phyloP scores from a whole-genome alignment of 805 yeast species.

The Millerozyma miso region DNA sequence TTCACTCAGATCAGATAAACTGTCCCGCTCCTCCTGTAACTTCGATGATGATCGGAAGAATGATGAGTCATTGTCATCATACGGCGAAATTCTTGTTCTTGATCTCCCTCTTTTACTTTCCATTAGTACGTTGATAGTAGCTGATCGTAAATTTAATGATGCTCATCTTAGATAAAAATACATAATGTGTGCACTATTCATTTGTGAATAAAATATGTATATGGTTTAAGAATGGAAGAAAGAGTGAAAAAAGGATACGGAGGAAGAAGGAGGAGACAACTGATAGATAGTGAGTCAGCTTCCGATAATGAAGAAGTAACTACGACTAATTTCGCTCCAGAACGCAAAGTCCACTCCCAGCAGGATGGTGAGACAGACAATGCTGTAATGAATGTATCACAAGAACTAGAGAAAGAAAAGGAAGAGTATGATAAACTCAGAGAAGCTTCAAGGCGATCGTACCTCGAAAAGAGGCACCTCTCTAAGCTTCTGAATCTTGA shows the following conservation, averaged over 20 bases:
- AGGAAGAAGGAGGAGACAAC: conserved; percentile 10
- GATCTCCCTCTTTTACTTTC: conserved; percentile 9
- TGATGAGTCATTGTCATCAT: conserved; percentile 17
- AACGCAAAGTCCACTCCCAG: background rate
- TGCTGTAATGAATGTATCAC: background rate
- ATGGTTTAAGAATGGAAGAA: conserved; percentile 4
- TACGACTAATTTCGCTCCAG: too few species aligned
- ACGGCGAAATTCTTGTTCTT: conserved; percentile 22
- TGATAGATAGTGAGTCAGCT: conserved; percentile 8
- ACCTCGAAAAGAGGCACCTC: conserved; percentile 17
- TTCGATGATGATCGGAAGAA: conserved; percentile 17
- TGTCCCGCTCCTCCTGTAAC: background rate
- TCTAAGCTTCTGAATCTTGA: conserved; percentile 15
- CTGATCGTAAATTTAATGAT: conserved; percentile 1
- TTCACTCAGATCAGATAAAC: conserved; percentile 1
- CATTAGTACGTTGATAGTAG: background rate
- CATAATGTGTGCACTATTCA: background rate
- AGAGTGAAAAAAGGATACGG: conserved; percentile 11
- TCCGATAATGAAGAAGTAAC: conserved; percentile 3
- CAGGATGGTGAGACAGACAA: background rate
- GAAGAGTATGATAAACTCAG: conserved; percentile 7
- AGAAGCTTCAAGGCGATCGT: conserved; percentile 16
- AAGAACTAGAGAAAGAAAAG: background rate
- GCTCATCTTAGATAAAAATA: background rate
- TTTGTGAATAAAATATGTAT: background rate